These are phyloP conservation scores for Petunia hybrid DNA, from an alignment of 305 asterid genomes.

Conservation along the genomic window DNA sequence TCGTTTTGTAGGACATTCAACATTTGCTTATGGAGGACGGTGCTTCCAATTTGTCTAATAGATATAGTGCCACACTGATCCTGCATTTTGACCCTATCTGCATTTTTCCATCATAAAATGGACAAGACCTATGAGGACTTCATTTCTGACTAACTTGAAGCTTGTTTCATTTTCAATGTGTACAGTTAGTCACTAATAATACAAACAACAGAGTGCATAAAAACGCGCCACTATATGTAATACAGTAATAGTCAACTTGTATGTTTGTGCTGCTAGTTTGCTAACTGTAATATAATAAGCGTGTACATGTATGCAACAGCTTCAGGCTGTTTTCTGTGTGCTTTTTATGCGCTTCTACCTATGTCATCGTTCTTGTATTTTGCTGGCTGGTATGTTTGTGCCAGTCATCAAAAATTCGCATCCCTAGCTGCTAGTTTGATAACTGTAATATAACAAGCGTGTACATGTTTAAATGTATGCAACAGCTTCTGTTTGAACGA, in stretches of 20 bases:
- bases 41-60: not conserved
- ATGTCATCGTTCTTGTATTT: not conserved
- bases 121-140: not conserved
- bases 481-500: not conserved
- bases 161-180: not conserved
- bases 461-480: not conserved
- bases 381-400: not conserved
- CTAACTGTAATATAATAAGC: no score
- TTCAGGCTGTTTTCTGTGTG: not conserved
- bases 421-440: not conserved
- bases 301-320: no score
- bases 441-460: not conserved
- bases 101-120: not conserved
- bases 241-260: no score
- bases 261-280: no score
- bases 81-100: not conserved
- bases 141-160: not conserved
- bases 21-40: slow-evolving; percentile 2
- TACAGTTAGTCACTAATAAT: not conserved
- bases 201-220: not conserved
- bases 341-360: not conserved
- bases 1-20: slow-evolving; percentile 9
- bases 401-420: not conserved
- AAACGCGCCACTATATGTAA: not conserved
- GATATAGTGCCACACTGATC: not conserved